These are phyloP conservation scores for Picea abies DNA, from an alignment of 83 land plant species.

Conservation along the genomic window DNA sequence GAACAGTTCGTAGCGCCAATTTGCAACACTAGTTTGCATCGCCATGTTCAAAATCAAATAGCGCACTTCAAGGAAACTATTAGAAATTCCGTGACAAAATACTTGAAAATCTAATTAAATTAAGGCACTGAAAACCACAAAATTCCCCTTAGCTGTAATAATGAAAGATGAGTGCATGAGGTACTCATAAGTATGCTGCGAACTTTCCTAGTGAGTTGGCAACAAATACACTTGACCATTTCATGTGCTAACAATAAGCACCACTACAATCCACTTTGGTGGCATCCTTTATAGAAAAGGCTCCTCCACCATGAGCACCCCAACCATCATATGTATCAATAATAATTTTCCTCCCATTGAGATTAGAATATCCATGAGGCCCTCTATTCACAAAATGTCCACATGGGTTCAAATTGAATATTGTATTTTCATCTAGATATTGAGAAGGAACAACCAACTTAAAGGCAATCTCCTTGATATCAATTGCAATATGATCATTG, in stretches of 20 bases:
- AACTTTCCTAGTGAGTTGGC: no score
- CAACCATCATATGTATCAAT: constrained; percentile 68
- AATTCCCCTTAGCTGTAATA: no score
- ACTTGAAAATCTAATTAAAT: no score
- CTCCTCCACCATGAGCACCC: constrained; percentile 70
- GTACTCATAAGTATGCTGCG: no score
- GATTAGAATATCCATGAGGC: constrained; percentile 64
- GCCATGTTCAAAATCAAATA: no score
- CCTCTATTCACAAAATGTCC: constrained; percentile 68
- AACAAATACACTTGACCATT: no score
- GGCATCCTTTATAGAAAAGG: constrained; percentile 69
- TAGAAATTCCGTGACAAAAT: no score
- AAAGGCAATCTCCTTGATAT: constrained; percentile 44
- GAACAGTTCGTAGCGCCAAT: no score
- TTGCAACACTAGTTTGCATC: no score
- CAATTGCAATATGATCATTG: constrained; percentile 47
- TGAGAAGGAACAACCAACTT: constrained; percentile 43
- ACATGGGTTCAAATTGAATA: constrained; percentile 48
- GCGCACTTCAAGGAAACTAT: no score
- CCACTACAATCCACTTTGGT: constrained; percentile 74
- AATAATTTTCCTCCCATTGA: constrained; percentile 60
- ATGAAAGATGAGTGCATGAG: no score
- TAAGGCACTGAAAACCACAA: no score
- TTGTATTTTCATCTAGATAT: constrained; percentile 64
- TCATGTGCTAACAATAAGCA: constrained; percentile 26